phyloP scores from a whole-genome alignment of 148 eudicot species.

The Vaccinium macrocarpon region DNA sequence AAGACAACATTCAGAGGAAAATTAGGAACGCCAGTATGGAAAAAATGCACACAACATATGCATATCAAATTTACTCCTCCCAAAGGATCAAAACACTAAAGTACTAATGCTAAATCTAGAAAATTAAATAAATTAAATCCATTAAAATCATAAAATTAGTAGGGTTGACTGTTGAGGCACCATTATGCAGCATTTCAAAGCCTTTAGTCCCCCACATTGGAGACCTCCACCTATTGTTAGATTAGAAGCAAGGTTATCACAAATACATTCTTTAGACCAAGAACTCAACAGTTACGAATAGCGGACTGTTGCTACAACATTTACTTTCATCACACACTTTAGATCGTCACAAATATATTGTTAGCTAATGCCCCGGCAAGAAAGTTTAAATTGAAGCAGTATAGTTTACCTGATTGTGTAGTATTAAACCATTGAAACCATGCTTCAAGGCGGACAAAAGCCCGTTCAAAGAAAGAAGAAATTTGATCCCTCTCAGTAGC shows the following conservation, averaged over 20 bases:
- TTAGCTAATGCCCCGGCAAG: background rate
- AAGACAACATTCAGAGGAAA: background rate
- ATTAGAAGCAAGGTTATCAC: background rate
- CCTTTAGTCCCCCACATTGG: background rate
- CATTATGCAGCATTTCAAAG: background rate
- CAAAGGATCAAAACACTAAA: background rate
- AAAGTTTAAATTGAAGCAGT: background rate
- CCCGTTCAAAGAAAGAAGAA: slow-evolving; percentile 60
- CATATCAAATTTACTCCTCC: background rate
- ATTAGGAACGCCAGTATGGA: background rate
- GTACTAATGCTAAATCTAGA: background rate
- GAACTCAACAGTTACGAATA: background rate
- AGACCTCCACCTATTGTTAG: background rate
- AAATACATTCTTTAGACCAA: background rate
- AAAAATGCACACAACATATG: background rate
- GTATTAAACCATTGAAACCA: slow-evolving; percentile 98
- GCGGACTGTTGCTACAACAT: background rate
- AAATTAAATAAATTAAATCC: background rate
- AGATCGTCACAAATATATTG: slow-evolving; percentile 4
- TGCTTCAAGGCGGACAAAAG: slow-evolving; percentile 85
- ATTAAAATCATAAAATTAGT: background rate
- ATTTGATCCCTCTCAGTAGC: slow-evolving; percentile 54
- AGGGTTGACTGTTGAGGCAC: background rate
- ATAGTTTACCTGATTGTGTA: slow-evolving; percentile 71
- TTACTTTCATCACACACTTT: background rate